Conservation (phyloP, 768 basidiomycete species). For the Hypholoma fasciculare region DNA sequence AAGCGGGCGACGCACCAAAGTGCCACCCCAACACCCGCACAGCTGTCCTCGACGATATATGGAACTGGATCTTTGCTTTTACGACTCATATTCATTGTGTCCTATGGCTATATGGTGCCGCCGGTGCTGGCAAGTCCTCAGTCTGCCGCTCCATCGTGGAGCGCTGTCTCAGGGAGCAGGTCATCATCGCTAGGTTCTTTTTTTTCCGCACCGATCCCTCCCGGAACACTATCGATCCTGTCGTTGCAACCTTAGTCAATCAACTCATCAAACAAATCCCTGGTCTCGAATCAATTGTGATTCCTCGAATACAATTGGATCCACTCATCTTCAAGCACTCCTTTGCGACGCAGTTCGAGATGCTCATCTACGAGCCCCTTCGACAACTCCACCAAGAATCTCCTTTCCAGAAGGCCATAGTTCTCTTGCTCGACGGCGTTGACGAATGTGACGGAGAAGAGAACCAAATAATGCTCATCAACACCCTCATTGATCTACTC, state of each 20-base stretch:
- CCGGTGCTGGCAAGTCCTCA: conserved; percentile 14
- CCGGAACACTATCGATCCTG: background rate
- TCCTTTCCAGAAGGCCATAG: background rate
- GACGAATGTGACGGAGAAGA: conserved; percentile 10
- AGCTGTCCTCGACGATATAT: too few species aligned
- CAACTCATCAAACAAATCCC: background rate
- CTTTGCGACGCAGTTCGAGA: background rate
- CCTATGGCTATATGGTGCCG: too few species aligned
- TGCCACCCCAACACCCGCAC: too few species aligned
- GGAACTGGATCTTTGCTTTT: too few species aligned
- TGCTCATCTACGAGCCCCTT: background rate
- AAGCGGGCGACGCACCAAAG: too few species aligned
- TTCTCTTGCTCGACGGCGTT: conserved; percentile 12
- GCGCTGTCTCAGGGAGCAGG: background rate
- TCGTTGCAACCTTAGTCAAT: conserved; percentile 4
- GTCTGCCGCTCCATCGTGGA: conserved; percentile 12
- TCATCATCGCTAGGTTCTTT: conserved; percentile 9
- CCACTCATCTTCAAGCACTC: conserved; percentile 2
- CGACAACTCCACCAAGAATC: background rate
- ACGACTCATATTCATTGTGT: too few species aligned
- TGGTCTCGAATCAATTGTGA: background rate
- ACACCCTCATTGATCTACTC: background rate
- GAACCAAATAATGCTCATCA: conserved; percentile 3
- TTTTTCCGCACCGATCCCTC: conserved; percentile 1
- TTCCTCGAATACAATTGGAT: background rate